Evolutionary conservation across 352 stramenopile genomes (phyloP).

Genomic region (Globisporangium barbulae): DNA sequence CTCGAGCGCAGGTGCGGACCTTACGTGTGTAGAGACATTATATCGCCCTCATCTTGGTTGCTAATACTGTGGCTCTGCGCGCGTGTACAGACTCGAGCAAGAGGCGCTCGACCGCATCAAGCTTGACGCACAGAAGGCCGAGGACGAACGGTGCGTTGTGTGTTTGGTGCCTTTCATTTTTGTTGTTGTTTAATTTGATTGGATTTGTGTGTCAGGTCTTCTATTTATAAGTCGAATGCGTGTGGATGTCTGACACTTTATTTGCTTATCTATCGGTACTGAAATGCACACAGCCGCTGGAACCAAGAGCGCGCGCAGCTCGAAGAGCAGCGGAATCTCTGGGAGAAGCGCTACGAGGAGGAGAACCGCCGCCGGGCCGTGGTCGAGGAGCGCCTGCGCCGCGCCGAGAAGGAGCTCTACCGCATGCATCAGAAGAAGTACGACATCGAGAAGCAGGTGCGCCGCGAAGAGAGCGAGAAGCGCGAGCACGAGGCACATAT

Average conservation of each 20-base stretch:
- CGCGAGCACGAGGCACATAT: slow-evolving; percentile 84
- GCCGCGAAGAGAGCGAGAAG: slow-evolving; percentile 83
- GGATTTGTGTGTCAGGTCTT: neutral
- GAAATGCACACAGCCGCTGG: slow-evolving; percentile 45
- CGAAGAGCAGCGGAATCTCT: slow-evolving; percentile 57
- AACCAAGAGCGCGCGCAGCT: slow-evolving; percentile 54
- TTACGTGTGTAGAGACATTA: neutral
- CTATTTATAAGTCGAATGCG: slow-evolving; percentile 7
- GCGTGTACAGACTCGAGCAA: slow-evolving; percentile 47
- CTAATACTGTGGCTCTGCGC: neutral
- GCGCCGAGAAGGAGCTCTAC: slow-evolving; percentile 85
- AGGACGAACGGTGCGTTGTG: slow-evolving; percentile 69
- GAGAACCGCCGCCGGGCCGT: slow-evolving; percentile 64
- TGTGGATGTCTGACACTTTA: neutral
- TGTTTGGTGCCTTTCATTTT: slow-evolving; percentile 1
- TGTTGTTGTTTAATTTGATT: slow-evolving; percentile 4
- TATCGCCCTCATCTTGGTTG: neutral
- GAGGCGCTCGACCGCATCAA: slow-evolving; percentile 83
- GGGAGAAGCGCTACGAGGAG: slow-evolving; percentile 78
- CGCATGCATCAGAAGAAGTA: slow-evolving; percentile 91
- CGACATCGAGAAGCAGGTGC: slow-evolving; percentile 82
- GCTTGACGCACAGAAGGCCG: slow-evolving; percentile 74
- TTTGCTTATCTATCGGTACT: neutral
- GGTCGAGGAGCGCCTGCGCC: slow-evolving; percentile 74
- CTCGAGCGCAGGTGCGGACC: slow-evolving; percentile 56